Conservation (phyloP, 163 green algal genomes). For the Prototheca wickerhamii region DNA sequence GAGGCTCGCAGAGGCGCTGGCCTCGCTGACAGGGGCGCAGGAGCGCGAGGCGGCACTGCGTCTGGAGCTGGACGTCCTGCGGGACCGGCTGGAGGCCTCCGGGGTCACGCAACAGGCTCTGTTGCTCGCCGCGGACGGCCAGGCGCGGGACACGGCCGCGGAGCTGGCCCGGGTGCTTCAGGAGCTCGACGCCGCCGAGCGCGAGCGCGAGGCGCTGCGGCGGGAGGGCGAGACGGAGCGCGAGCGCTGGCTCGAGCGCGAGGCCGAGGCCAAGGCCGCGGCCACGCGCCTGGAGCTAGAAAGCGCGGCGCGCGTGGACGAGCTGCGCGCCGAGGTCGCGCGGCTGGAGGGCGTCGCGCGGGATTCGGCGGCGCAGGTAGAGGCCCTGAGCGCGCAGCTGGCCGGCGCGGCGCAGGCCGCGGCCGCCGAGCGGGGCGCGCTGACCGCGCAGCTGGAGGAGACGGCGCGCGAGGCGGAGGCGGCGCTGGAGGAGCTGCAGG, state of each 20-base stretch:
- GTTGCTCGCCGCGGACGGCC: neutral
- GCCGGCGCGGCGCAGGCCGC: conserved; percentile 1
- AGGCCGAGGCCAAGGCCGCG: neutral
- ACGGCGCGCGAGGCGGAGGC: neutral
- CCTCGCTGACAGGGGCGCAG: neutral
- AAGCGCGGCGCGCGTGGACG: neutral
- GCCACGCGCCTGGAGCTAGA: neutral
- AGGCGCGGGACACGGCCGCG: neutral
- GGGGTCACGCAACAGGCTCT: neutral
- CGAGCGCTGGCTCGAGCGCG: neutral
- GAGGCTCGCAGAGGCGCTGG: neutral
- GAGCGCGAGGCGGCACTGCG: neutral
- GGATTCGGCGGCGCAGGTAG: neutral
- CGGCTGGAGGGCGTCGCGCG: neutral
- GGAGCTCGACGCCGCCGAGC: neutral
- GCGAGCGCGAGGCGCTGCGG: neutral
- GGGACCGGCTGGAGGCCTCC: neutral
- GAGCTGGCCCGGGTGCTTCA: neutral
- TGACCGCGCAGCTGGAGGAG: neutral
- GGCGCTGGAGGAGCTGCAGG: neutral
- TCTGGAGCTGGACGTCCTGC: neutral
- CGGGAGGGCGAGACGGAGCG: neutral
- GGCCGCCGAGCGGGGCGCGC: neutral
- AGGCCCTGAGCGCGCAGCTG: neutral
- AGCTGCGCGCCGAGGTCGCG: conserved; percentile 2